Evolutionary conservation across 352 stramenopile genomes (phyloP).

Genomic region (Peronospora belbahrii): DNA sequence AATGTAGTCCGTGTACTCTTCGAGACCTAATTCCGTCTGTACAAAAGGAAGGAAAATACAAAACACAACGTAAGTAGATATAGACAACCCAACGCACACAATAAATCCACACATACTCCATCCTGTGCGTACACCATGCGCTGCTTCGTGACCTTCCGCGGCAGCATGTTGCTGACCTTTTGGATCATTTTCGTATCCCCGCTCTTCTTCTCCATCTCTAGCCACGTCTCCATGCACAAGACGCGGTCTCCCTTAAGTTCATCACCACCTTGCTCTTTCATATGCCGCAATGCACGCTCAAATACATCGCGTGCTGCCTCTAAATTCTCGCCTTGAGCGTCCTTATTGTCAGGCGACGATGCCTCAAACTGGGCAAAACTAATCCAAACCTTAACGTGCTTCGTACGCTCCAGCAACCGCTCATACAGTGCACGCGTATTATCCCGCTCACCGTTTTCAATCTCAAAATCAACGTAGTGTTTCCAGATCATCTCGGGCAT

Average conservation of each 20-base stretch:
- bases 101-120: slow-evolving; percentile 42
- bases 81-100: neutral
- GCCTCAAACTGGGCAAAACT: slow-evolving; percentile 88
- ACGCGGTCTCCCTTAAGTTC: slow-evolving; percentile 92
- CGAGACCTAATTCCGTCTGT: slow-evolving; percentile 85
- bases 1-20: slow-evolving; percentile 99
- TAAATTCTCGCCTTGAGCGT: slow-evolving; percentile 31
- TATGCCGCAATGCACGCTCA: slow-evolving; percentile 84
- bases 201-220: slow-evolving; percentile 87
- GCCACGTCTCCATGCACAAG: slow-evolving; percentile 96
- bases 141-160: slow-evolving; percentile 94
- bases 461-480: slow-evolving; percentile 99
- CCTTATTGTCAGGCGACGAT: slow-evolving; percentile 15
- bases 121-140: slow-evolving; percentile 90
- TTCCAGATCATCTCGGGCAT: slow-evolving; percentile 99
- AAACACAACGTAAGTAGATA: slow-evolving; percentile 16
- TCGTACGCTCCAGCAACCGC: slow-evolving; percentile 92
- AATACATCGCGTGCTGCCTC: slow-evolving; percentile 85
- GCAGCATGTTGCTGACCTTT: slow-evolving; percentile 90
- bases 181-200: slow-evolving; percentile 58
- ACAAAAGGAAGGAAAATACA: neutral
- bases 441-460: slow-evolving; percentile 72
- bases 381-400: slow-evolving; percentile 97
- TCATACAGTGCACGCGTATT: slow-evolving; percentile 92
- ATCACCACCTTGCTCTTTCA: slow-evolving; percentile 78